Base-by-base conservation (phyloP, 2,329 filamentous ascomycete genomes). In the Calonectria naviculata region DNA sequence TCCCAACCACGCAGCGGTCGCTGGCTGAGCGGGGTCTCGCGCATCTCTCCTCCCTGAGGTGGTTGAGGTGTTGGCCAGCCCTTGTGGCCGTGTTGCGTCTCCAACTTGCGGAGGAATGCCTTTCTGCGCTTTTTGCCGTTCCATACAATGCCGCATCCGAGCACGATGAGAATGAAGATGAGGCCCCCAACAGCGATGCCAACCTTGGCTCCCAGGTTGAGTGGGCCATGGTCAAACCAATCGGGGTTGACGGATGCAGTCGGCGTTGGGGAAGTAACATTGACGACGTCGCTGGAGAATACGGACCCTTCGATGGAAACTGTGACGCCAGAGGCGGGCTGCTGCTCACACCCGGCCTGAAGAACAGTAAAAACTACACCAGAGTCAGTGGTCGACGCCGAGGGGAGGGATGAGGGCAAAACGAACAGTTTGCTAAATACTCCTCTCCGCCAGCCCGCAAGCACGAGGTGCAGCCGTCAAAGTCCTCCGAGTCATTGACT, bases 171-270 rank as follows among this genome's bases (percentile, higher is more conserved):
- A 5, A 91, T 19, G 0, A 89, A 64, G 8, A 85, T 83, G 0
- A 92, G 73, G 0, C 83, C 86, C 6, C 86, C 90, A 26, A 89
- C 83, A 17, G 86, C 88, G 63, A 92, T 89, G 72, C 90, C 91
- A 0, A 91, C 89, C 66, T 90, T 89, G 15, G 85, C 88, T 5
- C 87, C 89, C 1, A 91, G 82, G 2, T 81, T 85, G 9, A 92
- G 78, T 0, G 88, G 84, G 0, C 87, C 86, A 0, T 83, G 70
- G 4, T 84, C 81, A 38, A 83, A 79, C 77, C 86, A 85, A 34
- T 84, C 79, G 0, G 84, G 81, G 46, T 84, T 72, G n/a, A 86
- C 79, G 0, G 82, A 81, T 9, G 84, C 81, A 0, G 82, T 81
- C 0, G 85, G 81, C 0, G 85, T 82, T 0, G 90, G 88, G 0